Conservation (phyloP, 768 basidiomycete genomes). For the Tremella yokohamensis region DNA sequence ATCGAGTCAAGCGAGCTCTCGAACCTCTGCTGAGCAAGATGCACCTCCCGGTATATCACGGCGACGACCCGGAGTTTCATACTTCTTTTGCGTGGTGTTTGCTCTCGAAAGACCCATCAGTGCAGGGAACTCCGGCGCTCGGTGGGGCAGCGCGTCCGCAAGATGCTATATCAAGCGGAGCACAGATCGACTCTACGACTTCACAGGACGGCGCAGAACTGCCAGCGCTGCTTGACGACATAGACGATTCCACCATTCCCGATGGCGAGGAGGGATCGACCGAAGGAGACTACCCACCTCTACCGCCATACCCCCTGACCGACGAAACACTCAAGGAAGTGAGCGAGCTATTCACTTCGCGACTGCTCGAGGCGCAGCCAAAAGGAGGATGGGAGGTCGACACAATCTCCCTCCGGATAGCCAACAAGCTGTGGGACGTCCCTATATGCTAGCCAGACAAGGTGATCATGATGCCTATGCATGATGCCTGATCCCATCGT, state of each 20-base stretch:
- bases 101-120: background rate
- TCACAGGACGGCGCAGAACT: background rate
- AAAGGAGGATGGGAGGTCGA: slow-evolving; percentile 40
- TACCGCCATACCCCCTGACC: slow-evolving; percentile 22
- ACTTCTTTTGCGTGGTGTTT: slow-evolving; percentile 85
- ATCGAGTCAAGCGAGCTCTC: slow-evolving; percentile 58
- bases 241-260: background rate
- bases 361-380: slow-evolving; percentile 28
- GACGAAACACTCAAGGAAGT: slow-evolving; percentile 15
- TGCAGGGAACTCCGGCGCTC: background rate
- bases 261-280: no score
- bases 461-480: background rate
- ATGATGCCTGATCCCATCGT: background rate
- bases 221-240: background rate
- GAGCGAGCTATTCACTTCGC: slow-evolving; percentile 18
- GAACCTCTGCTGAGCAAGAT: slow-evolving; percentile 60
- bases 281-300: background rate
- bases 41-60: slow-evolving; percentile 76
- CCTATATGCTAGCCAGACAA: background rate
- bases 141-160: background rate
- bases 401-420: slow-evolving; percentile 32
- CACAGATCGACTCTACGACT: background rate
- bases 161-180: background rate
- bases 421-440: slow-evolving; percentile 14
- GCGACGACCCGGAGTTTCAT: slow-evolving; percentile 71